Conservation (phyloP, 306 rosid genomes). For the Arachis stenosperma region DNA sequence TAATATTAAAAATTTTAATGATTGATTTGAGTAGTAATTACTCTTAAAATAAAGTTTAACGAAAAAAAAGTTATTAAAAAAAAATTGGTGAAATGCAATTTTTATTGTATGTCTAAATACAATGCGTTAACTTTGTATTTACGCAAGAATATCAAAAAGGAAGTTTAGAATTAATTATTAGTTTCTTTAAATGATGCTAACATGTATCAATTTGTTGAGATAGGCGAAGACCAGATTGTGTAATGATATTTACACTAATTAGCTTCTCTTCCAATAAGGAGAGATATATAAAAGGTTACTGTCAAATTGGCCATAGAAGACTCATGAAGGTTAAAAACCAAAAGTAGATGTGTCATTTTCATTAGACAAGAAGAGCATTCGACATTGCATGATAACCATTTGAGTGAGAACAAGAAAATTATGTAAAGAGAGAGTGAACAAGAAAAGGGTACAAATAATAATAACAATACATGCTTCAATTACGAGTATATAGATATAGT, state of each 20-base stretch:
- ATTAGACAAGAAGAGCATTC: slow-evolving; percentile 26
- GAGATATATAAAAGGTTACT: slow-evolving; percentile 1
- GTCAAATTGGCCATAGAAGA: slow-evolving; percentile 42
- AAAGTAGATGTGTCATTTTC: slow-evolving; percentile 46
- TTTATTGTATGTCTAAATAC: too few species aligned
- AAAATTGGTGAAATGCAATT: too few species aligned
- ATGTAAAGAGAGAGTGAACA: slow-evolving; percentile 37
- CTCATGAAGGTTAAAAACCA: slow-evolving; percentile 34
- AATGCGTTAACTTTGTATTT: too few species aligned
- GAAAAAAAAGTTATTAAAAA: too few species aligned
- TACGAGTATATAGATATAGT: background rate
- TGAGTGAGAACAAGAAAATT: slow-evolving; percentile 45
- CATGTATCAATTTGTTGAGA: slow-evolving; percentile 35
- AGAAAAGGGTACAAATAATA: slow-evolving; percentile 20
- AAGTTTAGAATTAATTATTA: background rate
- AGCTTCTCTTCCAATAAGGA: background rate
- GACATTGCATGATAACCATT: slow-evolving; percentile 45
- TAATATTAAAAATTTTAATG: too few species aligned
- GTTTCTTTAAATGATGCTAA: too few species aligned
- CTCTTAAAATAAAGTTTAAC: too few species aligned
- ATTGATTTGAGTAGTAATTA: too few species aligned
- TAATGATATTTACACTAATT: slow-evolving; percentile 40
- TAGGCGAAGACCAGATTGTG: slow-evolving; percentile 34
- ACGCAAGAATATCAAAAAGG: too few species aligned
- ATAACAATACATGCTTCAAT: slow-evolving; percentile 31